A percentile compares a stretch with the other conserved stretches of the same genome.
These are phyloP conservation scores for Mayamaea pseudoterrestris DNA, from an alignment of 108 stramenopile species.

Conservation along the genomic window DNA sequence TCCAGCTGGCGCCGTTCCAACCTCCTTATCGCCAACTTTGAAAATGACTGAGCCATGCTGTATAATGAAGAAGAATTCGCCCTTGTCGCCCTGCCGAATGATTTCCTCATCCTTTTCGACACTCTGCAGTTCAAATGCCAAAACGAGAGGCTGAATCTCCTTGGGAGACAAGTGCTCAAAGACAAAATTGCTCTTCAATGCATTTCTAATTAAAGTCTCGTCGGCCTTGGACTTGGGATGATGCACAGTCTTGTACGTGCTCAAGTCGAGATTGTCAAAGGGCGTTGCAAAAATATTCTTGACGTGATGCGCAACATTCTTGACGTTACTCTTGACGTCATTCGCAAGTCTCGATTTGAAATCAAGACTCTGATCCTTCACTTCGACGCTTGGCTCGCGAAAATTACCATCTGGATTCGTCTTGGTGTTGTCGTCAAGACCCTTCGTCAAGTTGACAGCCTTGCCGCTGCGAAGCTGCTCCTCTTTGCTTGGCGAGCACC, in stretches of 20 bases:
- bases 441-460: too few relatives aligned
- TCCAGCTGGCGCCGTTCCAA: conserved; percentile 40
- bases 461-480: too few relatives aligned
- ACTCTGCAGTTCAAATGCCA: conserved; percentile 49
- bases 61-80: conserved; percentile 73
- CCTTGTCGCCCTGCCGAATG: conserved; percentile 67
- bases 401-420: too few relatives aligned
- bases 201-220: conserved; percentile 42
- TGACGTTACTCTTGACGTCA: not conserved
- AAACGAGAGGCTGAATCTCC: conserved; percentile 57
- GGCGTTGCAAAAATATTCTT: conserved; percentile 38
- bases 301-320: conserved; percentile 18
- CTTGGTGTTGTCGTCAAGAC: too few relatives aligned
- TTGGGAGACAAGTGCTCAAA: conserved; percentile 46
- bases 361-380: too few relatives aligned
- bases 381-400: too few relatives aligned
- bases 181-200: conserved; percentile 53
- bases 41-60: conserved; percentile 32
- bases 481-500: too few relatives aligned
- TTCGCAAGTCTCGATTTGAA: not conserved
- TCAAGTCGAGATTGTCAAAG: conserved; percentile 11
- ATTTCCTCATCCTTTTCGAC: conserved; percentile 30
- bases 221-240: conserved; percentile 44
- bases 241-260: conserved; percentile 25
- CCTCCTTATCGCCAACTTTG: conserved; percentile 20